Evolutionary conservation across 192 early-diverging fungal genomes (phyloP).

Genomic region (Dissophora ornata): DNA sequence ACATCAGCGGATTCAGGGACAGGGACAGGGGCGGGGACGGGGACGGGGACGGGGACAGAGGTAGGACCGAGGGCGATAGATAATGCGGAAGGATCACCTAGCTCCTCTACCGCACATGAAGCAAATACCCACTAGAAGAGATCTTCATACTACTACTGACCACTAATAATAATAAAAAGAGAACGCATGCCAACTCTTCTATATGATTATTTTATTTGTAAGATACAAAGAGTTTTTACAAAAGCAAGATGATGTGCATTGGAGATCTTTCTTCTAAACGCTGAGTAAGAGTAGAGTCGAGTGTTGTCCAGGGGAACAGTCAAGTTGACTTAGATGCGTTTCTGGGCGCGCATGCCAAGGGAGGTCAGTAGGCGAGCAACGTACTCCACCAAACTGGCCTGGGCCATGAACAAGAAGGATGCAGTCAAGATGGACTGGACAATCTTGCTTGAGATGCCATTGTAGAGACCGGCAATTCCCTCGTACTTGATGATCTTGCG

Average conservation of each 20-base stretch:
- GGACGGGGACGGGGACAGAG: not conserved
- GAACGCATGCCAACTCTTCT: not conserved
- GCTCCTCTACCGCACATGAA: not conserved
- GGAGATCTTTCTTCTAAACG: too few species aligned
- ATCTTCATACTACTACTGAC: too few species aligned
- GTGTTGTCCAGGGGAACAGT: too few species aligned
- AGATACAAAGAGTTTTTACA: slow-evolving; percentile 2
- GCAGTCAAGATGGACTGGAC: slow-evolving; percentile 95
- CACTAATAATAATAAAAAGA: too few species aligned
- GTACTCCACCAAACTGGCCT: slow-evolving; percentile 82
- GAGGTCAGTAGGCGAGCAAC: slow-evolving; percentile 58
- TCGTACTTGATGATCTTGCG: slow-evolving; percentile 91
- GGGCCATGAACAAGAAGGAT: slow-evolving; percentile 96
- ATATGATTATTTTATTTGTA: not conserved
- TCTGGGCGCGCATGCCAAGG: slow-evolving; percentile 46
- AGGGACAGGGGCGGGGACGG: not conserved
- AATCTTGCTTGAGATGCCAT: slow-evolving; percentile 95
- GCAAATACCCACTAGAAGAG: not conserved
- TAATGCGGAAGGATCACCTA: too few species aligned
- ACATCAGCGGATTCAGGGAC: slow-evolving; percentile 1
- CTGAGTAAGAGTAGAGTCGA: too few species aligned
- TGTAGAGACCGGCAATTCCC: slow-evolving; percentile 89
- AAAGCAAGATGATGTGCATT: too few species aligned
- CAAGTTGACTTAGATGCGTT: slow-evolving; percentile 55
- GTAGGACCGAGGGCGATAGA: too few species aligned